Percentiles rank a stretch among this genome's conserved stretches.
phyloP scores from a whole-genome alignment of 192 early-diverging fungal genomes.

The Lunasporangiospora selenospora region DNA sequence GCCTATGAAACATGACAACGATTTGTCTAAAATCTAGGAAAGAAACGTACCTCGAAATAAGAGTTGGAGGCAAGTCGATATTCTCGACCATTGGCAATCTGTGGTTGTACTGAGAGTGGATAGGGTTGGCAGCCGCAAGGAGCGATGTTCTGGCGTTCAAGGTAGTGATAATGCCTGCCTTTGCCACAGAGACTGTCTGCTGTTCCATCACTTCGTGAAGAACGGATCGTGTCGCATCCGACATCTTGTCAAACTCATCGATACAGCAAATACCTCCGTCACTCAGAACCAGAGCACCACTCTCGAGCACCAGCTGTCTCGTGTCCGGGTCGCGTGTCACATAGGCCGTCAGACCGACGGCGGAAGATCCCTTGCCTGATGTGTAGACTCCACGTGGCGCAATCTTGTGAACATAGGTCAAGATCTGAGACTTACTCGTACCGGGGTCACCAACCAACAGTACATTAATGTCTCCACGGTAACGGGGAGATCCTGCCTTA shows the following conservation, averaged over 20 bases:
- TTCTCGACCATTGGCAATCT: slow-evolving; percentile 86
- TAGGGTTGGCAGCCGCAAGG: slow-evolving; percentile 93
- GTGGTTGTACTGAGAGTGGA: slow-evolving; percentile 87
- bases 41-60: slow-evolving; percentile 87
- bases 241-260: slow-evolving; percentile 99
- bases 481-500: slow-evolving; percentile 69
- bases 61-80: slow-evolving; percentile 89
- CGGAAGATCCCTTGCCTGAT: slow-evolving; percentile 95
- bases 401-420: slow-evolving; percentile 92
- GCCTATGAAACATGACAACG: too few relatives aligned
- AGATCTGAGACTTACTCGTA: slow-evolving; percentile 93
- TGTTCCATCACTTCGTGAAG: slow-evolving; percentile 99
- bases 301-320: slow-evolving; percentile 94
- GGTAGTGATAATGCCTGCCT: slow-evolving; percentile 98
- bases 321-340: slow-evolving; percentile 95
- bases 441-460: slow-evolving; percentile 97
- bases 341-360: slow-evolving; percentile 96
- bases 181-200: slow-evolving; percentile 97
- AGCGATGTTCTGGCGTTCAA: slow-evolving; percentile 97
- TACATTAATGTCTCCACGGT: slow-evolving; percentile 93
- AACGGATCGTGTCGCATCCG: slow-evolving; percentile 89
- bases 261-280: slow-evolving; percentile 98
- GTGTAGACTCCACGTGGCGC: slow-evolving; percentile 96
- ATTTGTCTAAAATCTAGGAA: too few relatives aligned
- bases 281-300: slow-evolving; percentile 93